Base-by-base conservation (phyloP, 768 basidiomycete species). In the Boletus edulis region DNA sequence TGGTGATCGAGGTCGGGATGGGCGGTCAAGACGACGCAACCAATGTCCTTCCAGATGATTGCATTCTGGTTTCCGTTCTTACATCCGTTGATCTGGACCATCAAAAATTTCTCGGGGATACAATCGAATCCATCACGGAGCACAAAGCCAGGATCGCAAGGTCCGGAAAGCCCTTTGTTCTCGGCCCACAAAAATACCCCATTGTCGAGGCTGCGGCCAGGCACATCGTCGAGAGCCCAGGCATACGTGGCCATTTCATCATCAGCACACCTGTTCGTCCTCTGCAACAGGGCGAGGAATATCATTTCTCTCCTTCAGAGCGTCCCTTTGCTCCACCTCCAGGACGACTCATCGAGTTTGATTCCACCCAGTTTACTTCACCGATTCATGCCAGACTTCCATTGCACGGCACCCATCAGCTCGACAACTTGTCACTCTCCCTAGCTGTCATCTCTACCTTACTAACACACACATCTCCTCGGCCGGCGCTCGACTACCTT, bases 1-100 rank as follows among this genome's bases (percentile, higher is more conserved):
- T 86, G 20, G 83, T 98, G 11, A 71, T 97, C 42, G 96, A 99
- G 73, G 95, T 94, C 11, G 96, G 97, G 0, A 87, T 99, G 88
- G 97, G 97, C 0, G 97, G 97, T 5, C 78, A 83, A 4, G 72
- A 87, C 47, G 97, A 98, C 68, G 96, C 97, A 18, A 99, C 97
- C 3, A 99, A 99, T 67, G 80, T 89, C 51, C 82, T 98, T 18
- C 81, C 90, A 3, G 81, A 87, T 43, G 76, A 80, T 1, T 74
- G 74, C 48, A 80, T 95, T 40, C 70, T 93, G 32, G 83, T 86
- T 2, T 91, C 90, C n/a, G 89, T 84, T 32, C 76, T 98, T 27
- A 92, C 94, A 0, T 73, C 86, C 3, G 90, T 98, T 20, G 95
- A 94, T 69, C 75, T 98, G 41, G 97, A 99, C 72, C 97, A 98